These are phyloP conservation scores for Myrica gale DNA, from an alignment of 306 rosid species.

Conservation along the genomic window DNA sequence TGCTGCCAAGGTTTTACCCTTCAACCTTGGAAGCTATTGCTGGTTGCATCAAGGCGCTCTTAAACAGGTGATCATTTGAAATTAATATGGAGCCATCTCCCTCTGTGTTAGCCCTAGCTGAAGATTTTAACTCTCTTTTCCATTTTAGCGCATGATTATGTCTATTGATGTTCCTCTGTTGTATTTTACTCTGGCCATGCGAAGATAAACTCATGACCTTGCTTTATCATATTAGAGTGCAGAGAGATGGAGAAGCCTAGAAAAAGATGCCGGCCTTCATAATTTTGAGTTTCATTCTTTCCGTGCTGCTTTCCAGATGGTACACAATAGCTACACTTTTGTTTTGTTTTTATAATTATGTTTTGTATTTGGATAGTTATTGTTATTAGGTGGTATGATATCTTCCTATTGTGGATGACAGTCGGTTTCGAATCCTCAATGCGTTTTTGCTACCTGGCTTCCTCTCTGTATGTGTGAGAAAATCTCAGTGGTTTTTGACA, in stretches of 20 bases:
- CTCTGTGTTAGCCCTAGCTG: neutral
- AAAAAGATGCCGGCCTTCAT: slow-evolving; percentile 60
- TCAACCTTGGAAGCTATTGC: neutral
- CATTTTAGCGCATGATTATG: neutral
- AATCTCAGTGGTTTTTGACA: neutral
- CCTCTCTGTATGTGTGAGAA: neutral
- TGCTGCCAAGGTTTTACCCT: no score
- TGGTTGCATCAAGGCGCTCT: neutral
- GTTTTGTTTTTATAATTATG: neutral
- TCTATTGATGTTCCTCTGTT: neutral
- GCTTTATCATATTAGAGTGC: slow-evolving; percentile 70
- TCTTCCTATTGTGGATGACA: neutral
- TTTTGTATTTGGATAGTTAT: neutral
- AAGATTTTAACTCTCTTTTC: neutral
- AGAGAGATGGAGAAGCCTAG: slow-evolving; percentile 86
- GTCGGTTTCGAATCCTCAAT: neutral
- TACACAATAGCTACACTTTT: slow-evolving; percentile 32
- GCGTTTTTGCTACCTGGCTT: neutral
- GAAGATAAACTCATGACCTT: slow-evolving; percentile 12
- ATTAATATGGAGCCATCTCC: neutral
- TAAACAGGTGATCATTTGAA: neutral
- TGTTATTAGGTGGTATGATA: neutral
- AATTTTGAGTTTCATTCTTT: slow-evolving; percentile 88
- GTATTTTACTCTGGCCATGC: slow-evolving; percentile 5
- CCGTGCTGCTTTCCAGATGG: slow-evolving; percentile 95